These are phyloP conservation scores for Neoboletus brunneissimus DNA, from an alignment of 768 basidiomycete species.

Conservation along the genomic window DNA sequence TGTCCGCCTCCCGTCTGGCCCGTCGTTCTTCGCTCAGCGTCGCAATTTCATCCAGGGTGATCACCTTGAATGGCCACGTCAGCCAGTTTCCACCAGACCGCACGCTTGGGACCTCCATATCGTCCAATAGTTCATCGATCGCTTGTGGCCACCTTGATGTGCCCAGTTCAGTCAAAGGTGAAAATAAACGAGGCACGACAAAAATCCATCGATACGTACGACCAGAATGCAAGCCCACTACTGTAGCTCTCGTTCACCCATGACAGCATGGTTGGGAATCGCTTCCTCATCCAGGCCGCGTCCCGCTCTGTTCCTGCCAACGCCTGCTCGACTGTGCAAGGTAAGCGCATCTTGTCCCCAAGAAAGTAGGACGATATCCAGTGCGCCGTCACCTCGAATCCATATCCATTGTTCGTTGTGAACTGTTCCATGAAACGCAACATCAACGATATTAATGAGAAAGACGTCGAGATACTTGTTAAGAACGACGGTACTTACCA, in stretches of 20 bases:
- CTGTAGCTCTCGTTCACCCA: conserved; percentile 56
- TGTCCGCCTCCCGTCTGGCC: conserved; percentile 11
- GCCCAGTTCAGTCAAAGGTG: neutral
- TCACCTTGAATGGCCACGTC: conserved; percentile 59
- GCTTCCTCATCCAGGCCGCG: conserved; percentile 52
- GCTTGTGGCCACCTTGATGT: conserved; percentile 58
- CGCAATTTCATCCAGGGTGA: conserved; percentile 47
- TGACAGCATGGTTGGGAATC: conserved; percentile 48
- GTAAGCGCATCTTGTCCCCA: conserved; percentile 48
- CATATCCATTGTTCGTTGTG: conserved; percentile 53
- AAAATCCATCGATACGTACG: conserved; percentile 36
- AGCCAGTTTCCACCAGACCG: conserved; percentile 65
- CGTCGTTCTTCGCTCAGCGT: conserved; percentile 46
- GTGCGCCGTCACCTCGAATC: conserved; percentile 53
- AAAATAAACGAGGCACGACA: neutral
- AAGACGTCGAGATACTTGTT: neutral
- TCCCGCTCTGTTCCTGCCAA: conserved; percentile 36
- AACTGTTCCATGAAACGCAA: conserved; percentile 37
- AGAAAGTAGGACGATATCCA: conserved; percentile 68
- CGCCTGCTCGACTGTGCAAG: conserved; percentile 46
- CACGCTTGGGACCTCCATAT: conserved; percentile 52
- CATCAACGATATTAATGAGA: neutral
- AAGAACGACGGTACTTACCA: conserved; percentile 37
- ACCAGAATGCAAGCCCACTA: conserved; percentile 47
- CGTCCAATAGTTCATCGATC: conserved; percentile 54